Percentiles rank a stretch among this genome's conserved stretches.
These are phyloP conservation scores for Boehmeria nivea DNA, from an alignment of 306 rosid species.

Conservation along the genomic window DNA sequence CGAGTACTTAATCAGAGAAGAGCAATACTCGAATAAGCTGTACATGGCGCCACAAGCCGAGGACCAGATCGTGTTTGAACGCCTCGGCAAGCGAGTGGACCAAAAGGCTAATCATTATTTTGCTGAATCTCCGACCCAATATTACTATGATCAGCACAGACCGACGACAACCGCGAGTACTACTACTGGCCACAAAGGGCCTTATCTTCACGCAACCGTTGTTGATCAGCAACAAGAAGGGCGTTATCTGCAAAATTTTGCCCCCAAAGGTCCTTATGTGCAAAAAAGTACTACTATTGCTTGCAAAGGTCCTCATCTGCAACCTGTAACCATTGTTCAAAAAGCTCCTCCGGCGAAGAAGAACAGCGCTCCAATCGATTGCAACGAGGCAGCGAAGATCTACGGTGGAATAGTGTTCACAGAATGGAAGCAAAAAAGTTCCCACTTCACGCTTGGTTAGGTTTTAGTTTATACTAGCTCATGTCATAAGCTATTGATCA, in stretches of 20 bases:
- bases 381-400: slow-evolving; percentile 9
- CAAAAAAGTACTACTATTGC: too few relatives aligned
- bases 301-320: too few relatives aligned
- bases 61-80: not conserved
- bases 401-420: slow-evolving; percentile 7
- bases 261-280: too few relatives aligned
- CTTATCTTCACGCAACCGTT: too few relatives aligned
- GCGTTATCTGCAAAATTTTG: too few relatives aligned
- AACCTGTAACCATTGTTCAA: too few relatives aligned
- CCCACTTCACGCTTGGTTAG: not conserved
- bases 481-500: too few relatives aligned
- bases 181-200: too few relatives aligned
- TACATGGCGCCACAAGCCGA: not conserved
- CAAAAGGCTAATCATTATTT: not conserved
- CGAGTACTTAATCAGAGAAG: not conserved
- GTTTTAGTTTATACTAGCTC: not conserved
- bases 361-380: not conserved
- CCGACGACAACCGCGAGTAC: too few relatives aligned
- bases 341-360: not conserved
- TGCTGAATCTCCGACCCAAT: not conserved
- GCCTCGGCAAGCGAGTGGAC: not conserved
- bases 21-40: not conserved
- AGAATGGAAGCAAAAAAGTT: not conserved
- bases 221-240: too few relatives aligned
- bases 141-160: not conserved